phyloP scores from a whole-genome alignment of 305 asterid species.

The Fraxinus ornus region DNA sequence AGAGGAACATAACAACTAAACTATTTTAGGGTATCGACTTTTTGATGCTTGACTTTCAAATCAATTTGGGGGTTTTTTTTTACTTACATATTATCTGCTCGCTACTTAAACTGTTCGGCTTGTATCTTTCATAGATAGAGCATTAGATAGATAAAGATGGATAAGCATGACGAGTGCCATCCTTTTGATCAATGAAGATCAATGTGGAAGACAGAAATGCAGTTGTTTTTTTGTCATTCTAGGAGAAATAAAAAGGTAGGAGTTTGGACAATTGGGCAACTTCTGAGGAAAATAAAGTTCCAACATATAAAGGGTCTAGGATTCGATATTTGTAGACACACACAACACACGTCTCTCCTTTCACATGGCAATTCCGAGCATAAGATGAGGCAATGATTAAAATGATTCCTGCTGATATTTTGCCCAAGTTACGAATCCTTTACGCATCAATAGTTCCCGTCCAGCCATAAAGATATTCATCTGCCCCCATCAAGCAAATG shows the following conservation, averaged over 20 bases:
- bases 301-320: slow-evolving; percentile 9
- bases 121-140: neutral
- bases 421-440: neutral
- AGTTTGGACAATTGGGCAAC: neutral
- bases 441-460: neutral
- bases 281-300: neutral
- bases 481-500: neutral
- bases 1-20: neutral
- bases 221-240: neutral
- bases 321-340: neutral
- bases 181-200: neutral
- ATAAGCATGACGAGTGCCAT: neutral
- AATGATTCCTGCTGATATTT: neutral
- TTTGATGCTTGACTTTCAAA: neutral
- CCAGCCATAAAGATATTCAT: neutral
- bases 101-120: neutral
- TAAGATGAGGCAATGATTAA: neutral
- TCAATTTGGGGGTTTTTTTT: neutral
- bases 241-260: neutral
- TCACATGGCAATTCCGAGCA: neutral
- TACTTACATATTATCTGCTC: neutral
- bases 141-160: neutral
- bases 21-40: neutral
- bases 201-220: neutral
- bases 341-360: neutral